Percentiles rank a stretch among this genome's conserved stretches.
Conservation (phyloP, 192 early-diverging fungal species). For the Backusella liffmaniae region DNA sequence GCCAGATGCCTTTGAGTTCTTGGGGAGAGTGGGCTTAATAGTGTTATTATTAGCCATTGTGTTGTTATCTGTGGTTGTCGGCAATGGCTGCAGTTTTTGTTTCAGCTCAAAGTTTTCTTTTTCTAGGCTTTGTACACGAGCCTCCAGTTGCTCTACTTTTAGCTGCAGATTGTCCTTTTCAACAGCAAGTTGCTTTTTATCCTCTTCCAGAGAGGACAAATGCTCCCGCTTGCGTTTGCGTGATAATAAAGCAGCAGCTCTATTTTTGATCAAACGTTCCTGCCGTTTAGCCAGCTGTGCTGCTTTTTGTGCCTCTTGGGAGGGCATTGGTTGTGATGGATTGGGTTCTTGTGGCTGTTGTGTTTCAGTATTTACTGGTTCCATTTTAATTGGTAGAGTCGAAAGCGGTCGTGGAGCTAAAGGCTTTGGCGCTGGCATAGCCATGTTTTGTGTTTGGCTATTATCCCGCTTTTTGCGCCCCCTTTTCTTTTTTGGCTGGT, state of each 20-base stretch:
- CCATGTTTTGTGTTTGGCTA: constrained; percentile 2
- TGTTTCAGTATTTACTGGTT: constrained; percentile 5
- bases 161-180: constrained; percentile 64
- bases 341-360: constrained; percentile 16
- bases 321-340: not conserved
- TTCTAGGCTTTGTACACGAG: constrained; percentile 55
- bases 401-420: constrained; percentile 35
- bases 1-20: constrained; percentile 50
- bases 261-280: constrained; percentile 90
- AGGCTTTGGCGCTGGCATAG: constrained; percentile 32
- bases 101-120: constrained; percentile 49
- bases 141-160: constrained; percentile 57
- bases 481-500: constrained; percentile 32
- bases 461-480: constrained; percentile 30
- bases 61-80: not conserved
- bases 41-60: too few species aligned
- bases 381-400: constrained; percentile 13
- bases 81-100: constrained; percentile 27
- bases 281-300: constrained; percentile 69
- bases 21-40: not conserved
- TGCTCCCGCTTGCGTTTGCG: constrained; percentile 92
- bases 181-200: constrained; percentile 42
- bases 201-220: constrained; percentile 66
- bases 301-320: constrained; percentile 37
- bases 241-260: constrained; percentile 82